A percentile compares a stretch with the other conserved stretches of the same genome.
Evolutionary conservation across 108 stramenopile species (phyloP).

Genomic region (Schizochytrium sp.): DNA sequence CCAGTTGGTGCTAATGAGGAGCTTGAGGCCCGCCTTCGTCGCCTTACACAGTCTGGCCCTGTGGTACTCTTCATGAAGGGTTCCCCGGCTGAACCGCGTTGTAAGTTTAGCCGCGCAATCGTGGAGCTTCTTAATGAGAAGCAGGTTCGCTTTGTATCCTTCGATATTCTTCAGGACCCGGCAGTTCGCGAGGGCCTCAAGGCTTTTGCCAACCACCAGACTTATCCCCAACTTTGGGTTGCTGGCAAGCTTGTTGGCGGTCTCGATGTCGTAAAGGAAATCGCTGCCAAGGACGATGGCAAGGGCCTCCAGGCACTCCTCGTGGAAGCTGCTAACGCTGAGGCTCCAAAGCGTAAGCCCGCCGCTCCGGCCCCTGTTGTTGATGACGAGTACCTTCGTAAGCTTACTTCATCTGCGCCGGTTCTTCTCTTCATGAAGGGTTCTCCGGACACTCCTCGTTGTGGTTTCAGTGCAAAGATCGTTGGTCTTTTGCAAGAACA

Average conservation of each 20-base stretch:
- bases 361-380: slow-evolving; percentile 15
- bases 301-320: slow-evolving; percentile 16
- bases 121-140: slow-evolving; percentile 81
- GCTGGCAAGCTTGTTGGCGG: slow-evolving; percentile 95
- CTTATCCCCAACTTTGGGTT: slow-evolving; percentile 95
- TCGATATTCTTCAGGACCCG: slow-evolving; percentile 87
- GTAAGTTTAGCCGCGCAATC: slow-evolving; percentile 93
- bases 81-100: slow-evolving; percentile 82
- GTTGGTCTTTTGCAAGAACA: slow-evolving; percentile 83
- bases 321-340: slow-evolving; percentile 37
- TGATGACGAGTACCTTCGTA: slow-evolving; percentile 69
- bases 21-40: slow-evolving; percentile 69
- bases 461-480: slow-evolving; percentile 90
- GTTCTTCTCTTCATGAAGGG: slow-evolving; percentile 99
- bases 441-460: slow-evolving; percentile 85
- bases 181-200: slow-evolving; percentile 91
- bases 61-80: slow-evolving; percentile 98
- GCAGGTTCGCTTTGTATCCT: slow-evolving; percentile 84
- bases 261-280: slow-evolving; percentile 93
- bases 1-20: slow-evolving; percentile 47
- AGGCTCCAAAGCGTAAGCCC: slow-evolving; percentile 43
- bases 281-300: slow-evolving; percentile 73
- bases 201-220: slow-evolving; percentile 86
- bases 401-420: slow-evolving; percentile 75
- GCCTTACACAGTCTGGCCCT: slow-evolving; percentile 76